Percentiles rank a stretch among this genome's conserved stretches.
phyloP scores from a whole-genome alignment of 2,329 filamentous ascomycete genomes.

The Aspergillus tanneri region DNA sequence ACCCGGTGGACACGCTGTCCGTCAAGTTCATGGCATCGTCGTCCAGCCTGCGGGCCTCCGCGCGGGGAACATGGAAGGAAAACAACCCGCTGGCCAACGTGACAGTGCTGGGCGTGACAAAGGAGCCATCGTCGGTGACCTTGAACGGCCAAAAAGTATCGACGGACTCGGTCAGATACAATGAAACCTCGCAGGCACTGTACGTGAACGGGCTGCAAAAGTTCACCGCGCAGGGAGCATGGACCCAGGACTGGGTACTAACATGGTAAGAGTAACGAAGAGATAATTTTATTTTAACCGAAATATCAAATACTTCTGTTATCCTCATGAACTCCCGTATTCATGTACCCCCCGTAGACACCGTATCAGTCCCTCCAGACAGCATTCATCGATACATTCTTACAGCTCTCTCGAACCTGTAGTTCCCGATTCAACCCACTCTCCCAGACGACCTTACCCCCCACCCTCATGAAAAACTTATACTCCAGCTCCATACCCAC shows the following conservation, averaged over 20 bases:
- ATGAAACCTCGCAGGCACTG: slow-evolving; percentile 50
- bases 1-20: slow-evolving; percentile 55
- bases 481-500: slow-evolving; percentile 61
- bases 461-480: slow-evolving; percentile 58
- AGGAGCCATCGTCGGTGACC: slow-evolving; percentile 45
- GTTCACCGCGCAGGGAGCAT: slow-evolving; percentile 57
- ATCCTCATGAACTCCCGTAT: not conserved
- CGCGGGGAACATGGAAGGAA: slow-evolving; percentile 56
- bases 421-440: not conserved
- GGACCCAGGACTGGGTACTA: slow-evolving; percentile 57
- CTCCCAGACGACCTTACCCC: not conserved
- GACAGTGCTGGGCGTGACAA: slow-evolving; percentile 59
- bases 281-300: not conserved
- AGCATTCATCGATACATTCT: not conserved
- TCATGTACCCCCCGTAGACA: too few species aligned
- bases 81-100: slow-evolving; percentile 60
- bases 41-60: slow-evolving; percentile 49
- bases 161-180: slow-evolving; percentile 48
- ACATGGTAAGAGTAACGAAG: slow-evolving; percentile 50
- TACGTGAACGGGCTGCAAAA: slow-evolving; percentile 52
- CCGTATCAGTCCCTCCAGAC: not conserved
- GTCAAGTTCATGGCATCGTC: slow-evolving; percentile 42
- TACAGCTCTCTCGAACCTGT: not conserved
- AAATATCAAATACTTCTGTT: too few species aligned
- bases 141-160: slow-evolving; percentile 53